Base-by-base conservation (phyloP, 305 asterid species). In the Fraxinus sp. region DNA sequence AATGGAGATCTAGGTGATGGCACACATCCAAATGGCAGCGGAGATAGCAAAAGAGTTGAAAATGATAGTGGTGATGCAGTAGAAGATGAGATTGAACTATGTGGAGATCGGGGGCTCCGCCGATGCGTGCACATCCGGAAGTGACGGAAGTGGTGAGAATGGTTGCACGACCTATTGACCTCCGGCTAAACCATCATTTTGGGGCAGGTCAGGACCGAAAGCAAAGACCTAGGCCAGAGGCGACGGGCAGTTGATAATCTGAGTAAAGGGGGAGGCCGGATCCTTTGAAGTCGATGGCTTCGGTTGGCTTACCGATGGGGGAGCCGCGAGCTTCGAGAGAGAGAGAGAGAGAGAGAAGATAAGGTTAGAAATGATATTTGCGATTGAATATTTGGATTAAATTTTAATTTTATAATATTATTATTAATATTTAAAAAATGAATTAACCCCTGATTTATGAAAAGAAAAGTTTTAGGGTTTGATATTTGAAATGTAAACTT, bases 71-170 rank as follows among this genome's bases (percentile, higher is more conserved):
- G 7, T 5, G 8, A 35, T 1, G 39, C 39, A 35, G 1, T 5
- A 35, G 39, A 35, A 35, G 8, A 35, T 35, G 39, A 35, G 14
- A 49, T 13, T 49, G 95, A 86, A 86, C 16, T 84, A 64, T 90
- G 94, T 97, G 16, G 98, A 92, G 85, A 94, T 85, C 84, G 98
- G 97, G 26, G 98, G 92, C 76, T 94, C 98, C 32, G 97, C 94
- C 55, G 97, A 92, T 26, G 95, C 92, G 71, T 92, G 97, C 18
- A 93, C 98, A 0, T 94, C 71, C 0, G 95, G 98, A 36, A 94
- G 87, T 68, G 98, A 94, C 11, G 95, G 93, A 6, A 93, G 92
- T 0, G 95, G 94, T 8, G 87, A 86, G 32, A 90, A 80, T 5
- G 89, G 92, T 74, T 84, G 92, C 39, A 22, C 22, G 37, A 81